Conservation (phyloP, 2,329 filamentous ascomycete genomes). For the Trichoderma polysporum region DNA sequence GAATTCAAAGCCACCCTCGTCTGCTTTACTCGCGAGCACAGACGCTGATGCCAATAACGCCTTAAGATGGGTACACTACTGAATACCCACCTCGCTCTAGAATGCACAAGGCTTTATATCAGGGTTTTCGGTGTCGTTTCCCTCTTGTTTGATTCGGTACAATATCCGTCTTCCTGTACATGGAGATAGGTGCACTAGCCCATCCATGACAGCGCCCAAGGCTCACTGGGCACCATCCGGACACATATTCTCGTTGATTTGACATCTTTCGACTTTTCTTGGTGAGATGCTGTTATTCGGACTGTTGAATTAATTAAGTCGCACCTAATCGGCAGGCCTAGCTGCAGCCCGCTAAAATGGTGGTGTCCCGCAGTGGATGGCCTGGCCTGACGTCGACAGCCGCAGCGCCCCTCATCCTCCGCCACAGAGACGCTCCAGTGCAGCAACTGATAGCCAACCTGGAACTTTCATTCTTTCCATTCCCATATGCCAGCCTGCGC, state of each 20-base stretch:
- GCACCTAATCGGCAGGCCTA: too few relatives aligned
- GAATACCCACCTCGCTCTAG: background rate
- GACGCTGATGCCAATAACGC: background rate
- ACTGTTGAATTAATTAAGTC: background rate
- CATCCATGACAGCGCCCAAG: background rate
- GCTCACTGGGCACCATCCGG: background rate
- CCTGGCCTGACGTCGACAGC: conserved; percentile 2
- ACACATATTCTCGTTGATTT: background rate
- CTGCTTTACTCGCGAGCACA: background rate
- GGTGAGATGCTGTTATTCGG: background rate
- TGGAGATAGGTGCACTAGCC: background rate
- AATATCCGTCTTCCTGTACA: background rate
- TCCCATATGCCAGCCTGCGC: background rate
- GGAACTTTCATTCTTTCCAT: background rate
- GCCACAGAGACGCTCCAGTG: background rate
- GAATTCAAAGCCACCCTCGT: background rate
- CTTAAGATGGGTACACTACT: background rate
- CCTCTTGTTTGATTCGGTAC: background rate
- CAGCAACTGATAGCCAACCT: background rate
- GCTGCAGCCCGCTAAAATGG: background rate
- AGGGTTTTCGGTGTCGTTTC: background rate
- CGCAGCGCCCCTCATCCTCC: conserved; percentile 9
- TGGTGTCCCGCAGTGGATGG: background rate
- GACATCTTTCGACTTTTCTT: too few relatives aligned
- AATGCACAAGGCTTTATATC: background rate